Base-by-base conservation (phyloP, 108 stramenopile species). In the Cyclostephanos invisitatus region DNA sequence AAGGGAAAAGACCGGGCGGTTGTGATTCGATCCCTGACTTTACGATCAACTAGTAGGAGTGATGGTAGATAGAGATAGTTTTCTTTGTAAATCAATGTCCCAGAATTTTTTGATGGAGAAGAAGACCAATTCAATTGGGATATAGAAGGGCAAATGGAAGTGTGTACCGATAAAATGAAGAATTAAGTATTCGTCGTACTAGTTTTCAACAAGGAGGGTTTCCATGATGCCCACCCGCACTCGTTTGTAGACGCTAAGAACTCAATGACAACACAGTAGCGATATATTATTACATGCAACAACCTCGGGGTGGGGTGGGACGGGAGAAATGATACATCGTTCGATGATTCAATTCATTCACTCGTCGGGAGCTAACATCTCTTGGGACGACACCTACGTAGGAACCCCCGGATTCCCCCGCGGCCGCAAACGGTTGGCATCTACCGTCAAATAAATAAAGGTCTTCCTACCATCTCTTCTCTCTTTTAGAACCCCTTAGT, bases 401-500 rank as follows among this genome's bases (percentile, higher is more conserved):
- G 44, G 44, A 46, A 46, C 15, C 44, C 44, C 44, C 3, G 44
- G 44, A 46, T 15, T 46, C 44, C 44, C 44, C 17, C 44, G 14
- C 44, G 14, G 44, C 44, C 11, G 44, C 44, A 15, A 14, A n/a
- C n/a, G n/a, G n/a, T n/a, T n/a, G n/a, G n/a, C n/a, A n/a, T n/a
- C n/a, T n/a, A n/a, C n/a, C n/a, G n/a, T n/a, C n/a, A n/a, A n/a
- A n/a, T n/a, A n/a, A n/a, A n/a, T n/a, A n/a, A n/a, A n/a, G n/a
- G n/a, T n/a, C n/a, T n/a, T n/a, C n/a, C n/a, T n/a, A n/a, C n/a
- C n/a, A n/a, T n/a, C 44, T 32, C 32, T 32, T 32, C 32, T 32
- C 32, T 32, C 32, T 4, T 2, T 32, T n/a, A 36, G 36, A 3
- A 36, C 20, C 9, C 11, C 65, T 90, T 91, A 91, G 83, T 85